Evolutionary conservation across 805 yeast genomes (phyloP), one percentile per base, ranked within the genome.

Genomic region (Huiozyma sinensis): DNA sequence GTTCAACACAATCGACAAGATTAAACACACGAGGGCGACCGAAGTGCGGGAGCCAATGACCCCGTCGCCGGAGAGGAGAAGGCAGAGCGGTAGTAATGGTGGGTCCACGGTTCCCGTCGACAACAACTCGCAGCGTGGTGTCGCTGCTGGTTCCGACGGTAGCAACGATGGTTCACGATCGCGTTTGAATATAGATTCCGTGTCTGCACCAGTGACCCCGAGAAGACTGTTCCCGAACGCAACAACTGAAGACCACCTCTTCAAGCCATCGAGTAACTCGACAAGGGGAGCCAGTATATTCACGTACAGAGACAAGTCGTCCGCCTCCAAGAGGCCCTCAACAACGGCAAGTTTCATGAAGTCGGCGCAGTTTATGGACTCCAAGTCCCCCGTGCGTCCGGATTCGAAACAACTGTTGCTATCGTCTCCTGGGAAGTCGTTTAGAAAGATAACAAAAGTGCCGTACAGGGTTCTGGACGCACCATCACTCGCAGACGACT

Each of bases 401-500:
- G 97, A 89, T 51, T 78, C 90, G 1, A 95, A 89, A 54, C 74
- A 77, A 53, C 64, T 89, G 28, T 68, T 92, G 38, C 65, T 89
- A 41, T 81, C 9, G n/a, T 17, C 90, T 1, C 97, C 97, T 0
- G 81, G 83, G 45, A 86, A 81, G 63, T 82, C 78, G 55, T 77
- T 83, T 1, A 67, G 98, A 38, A 73, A 76, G 30, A 84, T 92
- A 17, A 72, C 92, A 4, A 85, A 83, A 56, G 85, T 88, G 1
- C 97, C 98, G 0, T 88, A 83, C 57, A 72, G 95, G 44, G 97
- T 90, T 5, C 72, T 90, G 38, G 98, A 90, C 65, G 98, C 98
- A 0, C 98, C 97, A 0, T 95, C 87, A 40, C 68, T 92, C 24
- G 87, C 87, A 6, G 97, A 92, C 60, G 97, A 90, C 60, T 90